Evolutionary conservation across 2,329 filamentous ascomycete genomes (phyloP).

Genomic region (Aspergillus fischeri): DNA sequence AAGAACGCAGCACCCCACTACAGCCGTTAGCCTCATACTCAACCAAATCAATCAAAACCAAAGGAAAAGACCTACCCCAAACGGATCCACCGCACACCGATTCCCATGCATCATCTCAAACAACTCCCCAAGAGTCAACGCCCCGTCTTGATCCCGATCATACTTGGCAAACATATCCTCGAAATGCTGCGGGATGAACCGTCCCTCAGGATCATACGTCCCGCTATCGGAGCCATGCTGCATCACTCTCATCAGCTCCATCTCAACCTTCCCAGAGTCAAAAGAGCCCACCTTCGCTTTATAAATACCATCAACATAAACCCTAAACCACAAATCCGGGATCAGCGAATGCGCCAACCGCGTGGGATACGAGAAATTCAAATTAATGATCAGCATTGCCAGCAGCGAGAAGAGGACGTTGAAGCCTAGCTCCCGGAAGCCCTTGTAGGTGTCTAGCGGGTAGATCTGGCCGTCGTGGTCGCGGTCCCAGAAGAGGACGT

Average conservation of each 20-base stretch:
- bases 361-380: constrained; percentile 46
- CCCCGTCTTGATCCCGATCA: constrained; percentile 34
- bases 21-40: too few relatives aligned
- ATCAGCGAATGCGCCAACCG: constrained; percentile 31
- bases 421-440: constrained; percentile 41
- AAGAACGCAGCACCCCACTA: constrained; percentile 42
- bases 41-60: not conserved
- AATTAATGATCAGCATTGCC: constrained; percentile 37
- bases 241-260: not conserved
- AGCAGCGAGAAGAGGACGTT: constrained; percentile 38
- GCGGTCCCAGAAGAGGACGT: constrained; percentile 42
- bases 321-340: constrained; percentile 36
- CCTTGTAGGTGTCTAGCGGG: constrained; percentile 37
- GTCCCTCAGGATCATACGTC: constrained; percentile 44
- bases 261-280: too few relatives aligned
- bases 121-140: constrained; percentile 39
- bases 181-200: constrained; percentile 45
- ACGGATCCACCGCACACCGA: constrained; percentile 40
- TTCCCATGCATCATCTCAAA: constrained; percentile 39
- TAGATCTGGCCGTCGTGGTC: constrained; percentile 41
- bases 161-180: constrained; percentile 49
- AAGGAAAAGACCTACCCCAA: constrained; percentile 27
- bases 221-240: constrained; percentile 30
- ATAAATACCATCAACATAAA: constrained; percentile 39
- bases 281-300: constrained; percentile 33